Evolutionary conservation across 495 filamentous ascomycete genomes (phyloP), one percentile per base, ranked within the genome.

Genomic region (Aspergillus leporis): DNA sequence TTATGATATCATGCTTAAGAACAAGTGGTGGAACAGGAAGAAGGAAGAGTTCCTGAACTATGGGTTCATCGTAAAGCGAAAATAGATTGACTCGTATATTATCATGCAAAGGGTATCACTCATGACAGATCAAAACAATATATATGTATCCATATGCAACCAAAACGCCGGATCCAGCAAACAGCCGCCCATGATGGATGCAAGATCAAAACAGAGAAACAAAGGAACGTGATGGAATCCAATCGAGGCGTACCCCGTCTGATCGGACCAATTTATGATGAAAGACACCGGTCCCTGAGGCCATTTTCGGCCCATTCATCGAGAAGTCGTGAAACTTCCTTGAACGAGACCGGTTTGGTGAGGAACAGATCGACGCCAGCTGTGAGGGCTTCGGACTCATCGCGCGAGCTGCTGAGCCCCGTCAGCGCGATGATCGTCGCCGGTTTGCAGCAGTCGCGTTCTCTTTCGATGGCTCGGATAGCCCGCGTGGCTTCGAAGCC

Each of bases 361-460:
- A 91, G 74, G 66, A 90, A 91, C 14, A 88, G 66, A 66, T 92
- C 86, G 34, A 92, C 81, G 6, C 89, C 89, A 13, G 82, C 83
- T 7, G 77, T 79, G 56, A 86, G 78, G 0, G 89, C 89, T 49
- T 90, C 87, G 7, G 81, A 75, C 65, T 89, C 83, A 60, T 87
- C 87, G 16, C 79, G 77, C 6, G 78, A 77, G 38, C 81, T 84
- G 28, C 85, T 86, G 10, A 91, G 71, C 0, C 89, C 89, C 0
- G 89, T 91, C 32, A 91, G 70, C 0, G 89, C 87, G 49, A 92
- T 86, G 53, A 92, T 85, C 40, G 80, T 80, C 19, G 81, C 78
- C 0, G 79, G 76, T 14, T 59, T 59, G 31, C 60, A 60, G 46
- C 64, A 69, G 30, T 70, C 70, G 18, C 66, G 65, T 43, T 80